Conservation (phyloP, 2,329 filamentous ascomycete species). For the Colletotrichum somersetense region DNA sequence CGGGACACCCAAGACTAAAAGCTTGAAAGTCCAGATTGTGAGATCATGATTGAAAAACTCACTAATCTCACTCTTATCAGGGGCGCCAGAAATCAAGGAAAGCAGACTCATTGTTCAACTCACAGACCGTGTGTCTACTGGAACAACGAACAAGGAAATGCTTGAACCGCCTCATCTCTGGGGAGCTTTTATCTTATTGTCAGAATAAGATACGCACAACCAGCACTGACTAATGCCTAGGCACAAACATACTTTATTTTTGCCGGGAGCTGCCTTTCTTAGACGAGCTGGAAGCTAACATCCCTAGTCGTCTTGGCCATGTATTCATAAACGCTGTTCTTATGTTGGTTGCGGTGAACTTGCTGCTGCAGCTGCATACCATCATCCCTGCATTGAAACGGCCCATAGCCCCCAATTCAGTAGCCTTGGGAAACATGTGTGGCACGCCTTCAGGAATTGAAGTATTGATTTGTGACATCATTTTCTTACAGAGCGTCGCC, state of each 20-base stretch:
- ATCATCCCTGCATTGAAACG: not conserved
- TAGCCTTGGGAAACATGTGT: not conserved
- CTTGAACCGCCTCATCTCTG: not conserved
- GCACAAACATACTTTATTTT: not conserved
- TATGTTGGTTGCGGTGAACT: constrained; percentile 7
- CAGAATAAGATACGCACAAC: not conserved
- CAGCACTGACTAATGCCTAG: not conserved
- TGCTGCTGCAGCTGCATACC: not conserved
- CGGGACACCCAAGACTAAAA: not conserved
- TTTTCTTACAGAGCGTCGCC: not conserved
- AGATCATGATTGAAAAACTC: not conserved
- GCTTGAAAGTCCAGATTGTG: too few species aligned
- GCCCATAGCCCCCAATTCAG: not conserved
- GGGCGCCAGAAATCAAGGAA: too few species aligned
- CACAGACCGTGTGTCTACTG: not conserved
- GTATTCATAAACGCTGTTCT: not conserved
- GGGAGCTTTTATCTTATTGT: not conserved
- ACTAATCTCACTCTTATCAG: too few species aligned
- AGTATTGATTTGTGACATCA: not conserved
- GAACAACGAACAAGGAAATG: not conserved
- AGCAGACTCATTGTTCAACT: not conserved
- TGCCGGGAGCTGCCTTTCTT: too few species aligned
- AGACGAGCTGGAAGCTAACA: not conserved
- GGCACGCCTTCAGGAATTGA: not conserved
- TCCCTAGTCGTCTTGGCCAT: not conserved